Evolutionary conservation across 306 rosid species (phyloP).

Genomic region (Myrica gale): DNA sequence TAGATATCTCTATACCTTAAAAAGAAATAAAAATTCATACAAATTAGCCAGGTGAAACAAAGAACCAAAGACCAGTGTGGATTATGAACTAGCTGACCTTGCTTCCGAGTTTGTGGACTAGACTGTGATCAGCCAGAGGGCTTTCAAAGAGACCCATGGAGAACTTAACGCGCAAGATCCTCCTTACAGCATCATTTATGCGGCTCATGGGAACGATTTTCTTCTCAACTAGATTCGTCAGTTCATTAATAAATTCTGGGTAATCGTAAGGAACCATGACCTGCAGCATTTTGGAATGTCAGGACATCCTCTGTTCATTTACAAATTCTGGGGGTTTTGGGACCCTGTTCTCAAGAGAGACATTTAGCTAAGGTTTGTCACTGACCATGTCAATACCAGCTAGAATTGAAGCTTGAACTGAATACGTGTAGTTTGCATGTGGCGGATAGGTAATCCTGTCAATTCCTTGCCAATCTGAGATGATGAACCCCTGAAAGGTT

Average conservation of each 20-base stretch:
- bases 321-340: neutral
- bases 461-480: conserved; percentile 16
- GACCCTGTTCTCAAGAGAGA: neutral
- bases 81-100: neutral
- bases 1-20: too few species aligned
- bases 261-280: conserved; percentile 1
- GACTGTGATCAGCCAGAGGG: neutral
- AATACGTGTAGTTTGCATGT: conserved; percentile 14
- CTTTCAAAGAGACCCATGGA: conserved; percentile 8
- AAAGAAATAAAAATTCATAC: too few species aligned
- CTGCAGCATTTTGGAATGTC: neutral
- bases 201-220: conserved; percentile 10
- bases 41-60: neutral
- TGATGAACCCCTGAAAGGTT: conserved; percentile 14
- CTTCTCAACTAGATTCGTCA: conserved; percentile 6
- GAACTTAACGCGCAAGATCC: conserved; percentile 12
- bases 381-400: conserved; percentile 23
- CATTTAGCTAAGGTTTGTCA: neutral
- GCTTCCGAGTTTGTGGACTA: neutral
- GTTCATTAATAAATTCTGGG: conserved; percentile 1
- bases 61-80: neutral
- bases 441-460: conserved; percentile 5
- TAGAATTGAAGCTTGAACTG: neutral
- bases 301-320: neutral
- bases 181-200: conserved; percentile 10